Conservation (phyloP, 1,284 basidiomycete species). For the Ceratobasidium sp. region DNA sequence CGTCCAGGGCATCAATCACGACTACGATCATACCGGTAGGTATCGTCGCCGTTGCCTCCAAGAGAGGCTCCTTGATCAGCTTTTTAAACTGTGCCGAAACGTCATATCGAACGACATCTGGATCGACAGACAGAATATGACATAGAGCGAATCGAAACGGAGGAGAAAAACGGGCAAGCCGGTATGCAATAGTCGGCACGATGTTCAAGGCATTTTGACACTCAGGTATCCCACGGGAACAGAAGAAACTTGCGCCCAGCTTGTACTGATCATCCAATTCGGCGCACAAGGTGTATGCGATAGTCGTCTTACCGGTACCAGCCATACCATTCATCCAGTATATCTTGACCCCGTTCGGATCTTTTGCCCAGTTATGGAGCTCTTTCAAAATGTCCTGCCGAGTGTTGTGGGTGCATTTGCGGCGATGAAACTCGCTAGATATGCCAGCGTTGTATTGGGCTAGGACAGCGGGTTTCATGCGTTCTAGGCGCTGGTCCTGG, state of each 20-base stretch:
- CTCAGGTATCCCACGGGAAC: conserved; percentile 44
- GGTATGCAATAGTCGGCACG: conserved; percentile 32
- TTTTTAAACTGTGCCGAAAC: conserved; percentile 19
- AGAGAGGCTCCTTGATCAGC: conserved; percentile 10
- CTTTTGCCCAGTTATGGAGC: conserved; percentile 39
- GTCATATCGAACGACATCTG: neutral
- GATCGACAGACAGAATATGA: neutral
- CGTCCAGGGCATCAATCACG: conserved; percentile 34
- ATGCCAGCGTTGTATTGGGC: neutral
- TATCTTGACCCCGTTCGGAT: conserved; percentile 26
- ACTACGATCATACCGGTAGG: conserved; percentile 2
- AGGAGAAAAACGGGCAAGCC: conserved; percentile 14
- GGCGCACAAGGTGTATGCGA: conserved; percentile 45
- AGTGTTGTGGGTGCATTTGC: conserved; percentile 37
- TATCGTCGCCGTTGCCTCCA: neutral
- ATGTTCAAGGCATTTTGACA: conserved; percentile 9
- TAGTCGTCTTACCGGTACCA: conserved; percentile 46
- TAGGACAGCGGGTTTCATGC: neutral
- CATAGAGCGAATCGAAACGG: neutral
- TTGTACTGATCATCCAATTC: neutral
- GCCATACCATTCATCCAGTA: conserved; percentile 46
- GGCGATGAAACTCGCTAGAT: neutral
- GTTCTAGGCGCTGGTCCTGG: neutral
- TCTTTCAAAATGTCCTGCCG: conserved; percentile 40
- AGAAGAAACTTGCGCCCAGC: conserved; percentile 50